These are phyloP conservation scores for Mycena pura DNA, from an alignment of 768 basidiomycete species.

Conservation along the genomic window DNA sequence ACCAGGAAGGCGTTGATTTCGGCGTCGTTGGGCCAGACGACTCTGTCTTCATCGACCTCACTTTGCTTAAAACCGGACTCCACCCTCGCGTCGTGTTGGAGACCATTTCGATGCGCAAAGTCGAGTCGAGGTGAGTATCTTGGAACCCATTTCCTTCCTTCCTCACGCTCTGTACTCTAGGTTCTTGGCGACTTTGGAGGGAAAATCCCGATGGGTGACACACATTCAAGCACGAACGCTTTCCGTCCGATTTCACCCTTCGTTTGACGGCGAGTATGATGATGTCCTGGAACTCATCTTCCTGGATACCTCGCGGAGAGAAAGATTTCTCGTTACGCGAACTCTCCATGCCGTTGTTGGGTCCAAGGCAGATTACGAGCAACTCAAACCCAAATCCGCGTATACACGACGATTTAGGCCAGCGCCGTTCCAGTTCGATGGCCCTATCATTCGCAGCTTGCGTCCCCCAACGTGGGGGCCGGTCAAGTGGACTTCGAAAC, in stretches of 20 bases:
- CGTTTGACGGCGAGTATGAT: slow-evolving; percentile 51
- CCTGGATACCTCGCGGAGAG: slow-evolving; percentile 36
- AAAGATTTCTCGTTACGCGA: slow-evolving; percentile 56
- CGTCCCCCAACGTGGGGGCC: slow-evolving; percentile 48
- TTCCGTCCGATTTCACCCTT: slow-evolving; percentile 40
- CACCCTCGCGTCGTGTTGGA: slow-evolving; percentile 21
- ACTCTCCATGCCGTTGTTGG: slow-evolving; percentile 55
- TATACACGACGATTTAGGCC: slow-evolving; percentile 42
- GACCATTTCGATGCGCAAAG: slow-evolving; percentile 16
- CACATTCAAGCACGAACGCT: slow-evolving; percentile 35
- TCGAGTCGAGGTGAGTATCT: slow-evolving; percentile 14
- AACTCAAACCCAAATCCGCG: slow-evolving; percentile 51
- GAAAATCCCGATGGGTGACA: slow-evolving; percentile 36
- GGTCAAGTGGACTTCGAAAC: slow-evolving; percentile 41
- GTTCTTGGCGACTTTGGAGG: slow-evolving; percentile 42
- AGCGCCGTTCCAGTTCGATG: slow-evolving; percentile 34
- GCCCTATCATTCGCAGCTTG: slow-evolving; percentile 41
- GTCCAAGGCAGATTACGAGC: slow-evolving; percentile 53
- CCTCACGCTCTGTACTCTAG: slow-evolving; percentile 20
- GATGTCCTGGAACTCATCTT: slow-evolving; percentile 59
- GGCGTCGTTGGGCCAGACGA: slow-evolving; percentile 49
- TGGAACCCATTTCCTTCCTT: not conserved
- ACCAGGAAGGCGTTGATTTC: slow-evolving; percentile 51
- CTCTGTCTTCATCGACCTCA: slow-evolving; percentile 34
- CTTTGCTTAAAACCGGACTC: slow-evolving; percentile 31